Evolutionary conservation across 2,329 filamentous ascomycete species (phyloP).

Genomic region (Passalora sequoiae): DNA sequence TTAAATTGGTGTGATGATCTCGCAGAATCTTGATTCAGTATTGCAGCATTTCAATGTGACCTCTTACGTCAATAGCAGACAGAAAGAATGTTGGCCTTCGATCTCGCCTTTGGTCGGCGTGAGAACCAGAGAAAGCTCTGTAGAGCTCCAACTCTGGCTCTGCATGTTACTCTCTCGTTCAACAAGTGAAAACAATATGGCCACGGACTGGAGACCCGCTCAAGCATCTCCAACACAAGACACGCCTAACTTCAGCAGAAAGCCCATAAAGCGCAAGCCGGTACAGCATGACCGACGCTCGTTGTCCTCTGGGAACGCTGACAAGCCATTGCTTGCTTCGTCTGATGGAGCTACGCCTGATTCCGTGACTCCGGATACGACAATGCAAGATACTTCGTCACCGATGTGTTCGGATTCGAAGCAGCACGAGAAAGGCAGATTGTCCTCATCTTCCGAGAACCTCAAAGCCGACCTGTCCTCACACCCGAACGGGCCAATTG

Average conservation of each 20-base stretch:
- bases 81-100: neutral
- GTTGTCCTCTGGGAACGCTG: neutral
- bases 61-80: neutral
- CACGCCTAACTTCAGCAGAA: constrained; percentile 2
- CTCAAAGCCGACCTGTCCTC: neutral
- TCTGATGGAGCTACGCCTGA: neutral
- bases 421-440: neutral
- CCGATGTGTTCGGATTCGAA: neutral
- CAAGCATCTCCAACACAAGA: neutral
- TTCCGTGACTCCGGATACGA: neutral
- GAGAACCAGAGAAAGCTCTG: too few relatives aligned
- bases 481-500: neutral
- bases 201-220: neutral
- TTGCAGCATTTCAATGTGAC: neutral
- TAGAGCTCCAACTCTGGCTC: neutral
- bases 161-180: neutral
- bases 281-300: neutral
- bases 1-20: neutral
- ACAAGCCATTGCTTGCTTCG: neutral
- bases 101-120: too few relatives aligned
- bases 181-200: neutral
- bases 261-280: constrained; percentile 1
- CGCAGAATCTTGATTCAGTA: neutral
- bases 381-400: neutral
- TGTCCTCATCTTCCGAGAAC: neutral